phyloP scores from a whole-genome alignment of 371 early-diverging fungal genomes.

The Mortierella sp. region DNA sequence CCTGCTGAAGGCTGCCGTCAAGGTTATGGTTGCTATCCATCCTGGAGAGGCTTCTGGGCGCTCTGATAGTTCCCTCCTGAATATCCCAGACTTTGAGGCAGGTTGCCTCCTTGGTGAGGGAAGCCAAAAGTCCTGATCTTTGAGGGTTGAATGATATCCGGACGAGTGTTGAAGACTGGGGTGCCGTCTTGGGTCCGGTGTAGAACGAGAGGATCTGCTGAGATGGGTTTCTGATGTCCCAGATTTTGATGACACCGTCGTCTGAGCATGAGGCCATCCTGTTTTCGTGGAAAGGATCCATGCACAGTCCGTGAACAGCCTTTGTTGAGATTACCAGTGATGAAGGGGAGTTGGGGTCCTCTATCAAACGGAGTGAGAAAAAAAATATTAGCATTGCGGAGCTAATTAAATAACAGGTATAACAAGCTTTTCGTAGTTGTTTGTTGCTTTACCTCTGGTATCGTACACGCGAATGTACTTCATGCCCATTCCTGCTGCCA shows the following conservation, averaged over 20 bases:
- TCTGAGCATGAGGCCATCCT: constrained; percentile 83
- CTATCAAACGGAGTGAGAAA: constrained; percentile 1
- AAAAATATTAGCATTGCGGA: neutral
- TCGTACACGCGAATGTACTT: constrained; percentile 84
- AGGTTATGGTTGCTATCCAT: constrained; percentile 41
- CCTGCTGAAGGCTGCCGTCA: constrained; percentile 27
- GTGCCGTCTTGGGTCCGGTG: constrained; percentile 36
- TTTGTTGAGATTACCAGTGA: constrained; percentile 75
- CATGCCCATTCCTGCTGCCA: constrained; percentile 84
- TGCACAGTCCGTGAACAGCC: constrained; percentile 77
- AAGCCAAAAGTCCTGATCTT: constrained; percentile 76
- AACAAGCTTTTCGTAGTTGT: neutral
- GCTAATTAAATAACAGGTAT: neutral
- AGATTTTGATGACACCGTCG: constrained; percentile 80
- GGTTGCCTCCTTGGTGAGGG: constrained; percentile 71
- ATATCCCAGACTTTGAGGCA: constrained; percentile 77
- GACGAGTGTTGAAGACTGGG: constrained; percentile 52
- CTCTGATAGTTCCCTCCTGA: constrained; percentile 63
- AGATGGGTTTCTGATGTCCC: constrained; percentile 80
- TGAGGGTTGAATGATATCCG: constrained; percentile 75
- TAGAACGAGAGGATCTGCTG: constrained; percentile 66
- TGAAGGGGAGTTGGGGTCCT: constrained; percentile 53
- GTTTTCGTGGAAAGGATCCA: constrained; percentile 81
- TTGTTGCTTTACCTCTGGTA: constrained; percentile 64
- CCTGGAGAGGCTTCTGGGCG: constrained; percentile 43